These are phyloP conservation scores for Hypoxylon sp. DNA, from an alignment of 2,329 filamentous ascomycete genomes.

Conservation along the genomic window DNA sequence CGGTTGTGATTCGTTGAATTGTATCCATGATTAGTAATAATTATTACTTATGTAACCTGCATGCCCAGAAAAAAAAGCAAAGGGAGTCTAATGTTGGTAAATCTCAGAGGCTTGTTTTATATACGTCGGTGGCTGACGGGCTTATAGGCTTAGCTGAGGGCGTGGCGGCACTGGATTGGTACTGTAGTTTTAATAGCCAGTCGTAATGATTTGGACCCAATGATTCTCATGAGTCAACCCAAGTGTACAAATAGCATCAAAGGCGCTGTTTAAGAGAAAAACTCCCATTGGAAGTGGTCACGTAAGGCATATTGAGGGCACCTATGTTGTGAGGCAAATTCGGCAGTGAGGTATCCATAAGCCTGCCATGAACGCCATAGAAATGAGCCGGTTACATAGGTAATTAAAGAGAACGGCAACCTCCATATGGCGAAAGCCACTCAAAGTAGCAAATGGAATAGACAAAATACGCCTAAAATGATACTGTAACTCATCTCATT, in stretches of 20 bases:
- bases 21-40: conserved; percentile 4
- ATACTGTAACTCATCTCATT: too few species aligned
- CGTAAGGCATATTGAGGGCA: too few species aligned
- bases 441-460: too few species aligned
- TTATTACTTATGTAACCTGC: background rate
- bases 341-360: too few species aligned
- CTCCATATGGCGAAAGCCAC: too few species aligned
- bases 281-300: too few species aligned
- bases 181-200: conserved; percentile 1
- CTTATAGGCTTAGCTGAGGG: background rate
- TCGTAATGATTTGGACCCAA: background rate
- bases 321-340: too few species aligned
- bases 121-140: background rate
- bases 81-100: background rate
- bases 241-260: background rate
- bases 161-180: conserved; percentile 13
- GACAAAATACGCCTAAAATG: too few species aligned
- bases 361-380: too few species aligned
- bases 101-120: background rate
- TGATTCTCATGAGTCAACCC: background rate
- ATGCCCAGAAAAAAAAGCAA: background rate
- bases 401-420: too few species aligned
- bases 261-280: too few species aligned
- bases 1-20: conserved; percentile 5
- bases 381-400: too few species aligned